These are phyloP conservation scores for Mycena vulgaris DNA, from an alignment of 768 basidiomycete species.

Conservation along the genomic window DNA sequence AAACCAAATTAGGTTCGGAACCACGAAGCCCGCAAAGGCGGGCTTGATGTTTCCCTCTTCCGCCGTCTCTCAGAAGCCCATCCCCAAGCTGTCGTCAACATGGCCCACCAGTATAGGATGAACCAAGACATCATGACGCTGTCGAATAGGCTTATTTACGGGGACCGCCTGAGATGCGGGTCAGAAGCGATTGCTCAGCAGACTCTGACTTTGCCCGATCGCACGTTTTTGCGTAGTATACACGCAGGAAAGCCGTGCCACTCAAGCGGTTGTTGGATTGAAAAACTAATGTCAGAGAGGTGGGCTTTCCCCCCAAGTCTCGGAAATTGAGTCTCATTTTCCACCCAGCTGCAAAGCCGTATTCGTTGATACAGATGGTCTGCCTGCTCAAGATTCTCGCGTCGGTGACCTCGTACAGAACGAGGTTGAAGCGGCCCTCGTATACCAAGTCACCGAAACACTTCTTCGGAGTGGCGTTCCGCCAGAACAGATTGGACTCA, in stretches of 20 bases:
- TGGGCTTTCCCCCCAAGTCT: constrained; percentile 51
- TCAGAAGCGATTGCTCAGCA: constrained; percentile 77
- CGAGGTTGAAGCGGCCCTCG: constrained; percentile 79
- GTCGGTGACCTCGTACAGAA: constrained; percentile 95
- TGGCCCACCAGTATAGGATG: constrained; percentile 95
- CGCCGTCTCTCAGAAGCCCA: constrained; percentile 90
- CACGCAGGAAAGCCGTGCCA: constrained; percentile 56
- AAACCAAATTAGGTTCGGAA: constrained; percentile 79
- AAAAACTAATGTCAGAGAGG: constrained; percentile 75
- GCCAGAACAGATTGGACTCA: constrained; percentile 85
- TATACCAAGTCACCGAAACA: constrained; percentile 77
- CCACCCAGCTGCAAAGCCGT: constrained; percentile 81
- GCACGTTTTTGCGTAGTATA: constrained; percentile 58
- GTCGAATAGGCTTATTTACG: constrained; percentile 90
- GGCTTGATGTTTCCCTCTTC: constrained; percentile 93
- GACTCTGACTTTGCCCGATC: constrained; percentile 68
- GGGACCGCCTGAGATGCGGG: constrained; percentile 84
- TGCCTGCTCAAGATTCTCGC: constrained; percentile 86
- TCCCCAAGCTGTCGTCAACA: constrained; percentile 87
- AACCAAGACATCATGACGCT: constrained; percentile 95
- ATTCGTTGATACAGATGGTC: constrained; percentile 92
- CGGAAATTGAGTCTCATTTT: constrained; percentile 4
- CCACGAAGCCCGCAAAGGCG: constrained; percentile 82
- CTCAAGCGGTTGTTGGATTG: constrained; percentile 77
- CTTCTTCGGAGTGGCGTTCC: constrained; percentile 76